Evolutionary conservation across 2,329 filamentous ascomycete species (phyloP).

Genomic region (Verticillium klebahnii): DNA sequence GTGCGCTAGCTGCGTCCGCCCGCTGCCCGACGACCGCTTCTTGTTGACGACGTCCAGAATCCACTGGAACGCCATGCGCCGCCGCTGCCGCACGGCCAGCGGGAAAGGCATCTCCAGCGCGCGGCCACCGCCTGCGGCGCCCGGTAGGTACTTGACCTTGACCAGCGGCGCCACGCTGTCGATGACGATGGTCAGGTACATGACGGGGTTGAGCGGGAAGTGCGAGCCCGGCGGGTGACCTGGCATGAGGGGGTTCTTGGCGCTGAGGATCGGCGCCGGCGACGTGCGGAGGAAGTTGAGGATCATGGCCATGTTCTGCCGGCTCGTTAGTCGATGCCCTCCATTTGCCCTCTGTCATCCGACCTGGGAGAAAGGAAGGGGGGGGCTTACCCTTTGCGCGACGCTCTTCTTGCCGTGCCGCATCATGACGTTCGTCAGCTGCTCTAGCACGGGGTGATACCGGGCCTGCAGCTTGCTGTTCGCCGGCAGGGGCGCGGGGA

Average conservation of each 20-base stretch:
- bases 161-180: conserved; percentile 90
- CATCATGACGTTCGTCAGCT: conserved; percentile 91
- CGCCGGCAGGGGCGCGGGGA: conserved; percentile 64
- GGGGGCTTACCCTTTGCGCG: conserved; percentile 72
- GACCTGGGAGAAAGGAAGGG: background rate
- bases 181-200: conserved; percentile 85
- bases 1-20: conserved; percentile 67
- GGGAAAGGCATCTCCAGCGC: conserved; percentile 80
- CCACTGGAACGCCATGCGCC: conserved; percentile 79
- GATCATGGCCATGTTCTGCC: conserved; percentile 77
- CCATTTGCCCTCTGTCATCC: background rate
- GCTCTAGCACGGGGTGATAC: conserved; percentile 79
- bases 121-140: conserved; percentile 79
- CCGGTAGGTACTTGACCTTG: conserved; percentile 69
- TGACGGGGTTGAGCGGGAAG: conserved; percentile 82
- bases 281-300: conserved; percentile 82
- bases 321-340: background rate
- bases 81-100: conserved; percentile 67
- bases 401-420: conserved; percentile 80
- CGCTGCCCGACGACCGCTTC: conserved; percentile 67
- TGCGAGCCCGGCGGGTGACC: conserved; percentile 71
- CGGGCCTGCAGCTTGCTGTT: conserved; percentile 66
- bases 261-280: conserved; percentile 70
- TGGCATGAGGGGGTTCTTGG: conserved; percentile 66
- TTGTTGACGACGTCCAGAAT: conserved; percentile 81